Conservation (phyloP, 495 filamentous ascomycete species). For the Neurospora sp. region DNA sequence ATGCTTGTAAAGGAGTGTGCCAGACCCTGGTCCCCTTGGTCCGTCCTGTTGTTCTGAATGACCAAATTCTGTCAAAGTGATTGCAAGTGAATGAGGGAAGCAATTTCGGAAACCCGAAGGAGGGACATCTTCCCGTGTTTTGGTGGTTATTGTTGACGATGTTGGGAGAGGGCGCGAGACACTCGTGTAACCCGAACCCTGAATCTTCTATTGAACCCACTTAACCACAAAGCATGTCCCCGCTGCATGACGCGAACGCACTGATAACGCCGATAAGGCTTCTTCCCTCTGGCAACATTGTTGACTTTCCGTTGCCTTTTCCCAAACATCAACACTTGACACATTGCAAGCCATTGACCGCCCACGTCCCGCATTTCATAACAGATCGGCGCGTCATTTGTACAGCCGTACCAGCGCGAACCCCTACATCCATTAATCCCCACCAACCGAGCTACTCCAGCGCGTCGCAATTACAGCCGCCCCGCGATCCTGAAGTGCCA, state of each 20-base stretch:
- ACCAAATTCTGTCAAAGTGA: no score
- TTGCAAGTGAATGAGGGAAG: no score
- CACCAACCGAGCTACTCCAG: not conserved
- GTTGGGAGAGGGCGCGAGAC: not conserved
- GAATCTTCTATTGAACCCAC: not conserved
- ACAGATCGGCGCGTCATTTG: not conserved
- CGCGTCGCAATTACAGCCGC: not conserved
- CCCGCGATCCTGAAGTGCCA: not conserved
- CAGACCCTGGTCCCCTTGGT: no score
- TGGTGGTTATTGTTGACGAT: not conserved
- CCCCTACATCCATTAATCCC: not conserved
- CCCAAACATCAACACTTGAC: not conserved
- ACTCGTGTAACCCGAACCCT: not conserved
- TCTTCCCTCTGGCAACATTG: not conserved
- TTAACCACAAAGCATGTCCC: not conserved
- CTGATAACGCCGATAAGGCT: not conserved
- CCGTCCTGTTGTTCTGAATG: no score
- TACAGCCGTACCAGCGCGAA: not conserved
- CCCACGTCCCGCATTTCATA: not conserved
- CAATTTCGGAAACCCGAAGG: no score
- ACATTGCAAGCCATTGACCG: not conserved
- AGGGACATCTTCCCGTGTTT: no score
- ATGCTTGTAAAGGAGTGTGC: no score
- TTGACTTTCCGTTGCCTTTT: not conserved
- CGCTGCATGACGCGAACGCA: not conserved